Evolutionary conservation across 495 filamentous ascomycete species (phyloP).

Genomic region (Xylaria flabelliformis): DNA sequence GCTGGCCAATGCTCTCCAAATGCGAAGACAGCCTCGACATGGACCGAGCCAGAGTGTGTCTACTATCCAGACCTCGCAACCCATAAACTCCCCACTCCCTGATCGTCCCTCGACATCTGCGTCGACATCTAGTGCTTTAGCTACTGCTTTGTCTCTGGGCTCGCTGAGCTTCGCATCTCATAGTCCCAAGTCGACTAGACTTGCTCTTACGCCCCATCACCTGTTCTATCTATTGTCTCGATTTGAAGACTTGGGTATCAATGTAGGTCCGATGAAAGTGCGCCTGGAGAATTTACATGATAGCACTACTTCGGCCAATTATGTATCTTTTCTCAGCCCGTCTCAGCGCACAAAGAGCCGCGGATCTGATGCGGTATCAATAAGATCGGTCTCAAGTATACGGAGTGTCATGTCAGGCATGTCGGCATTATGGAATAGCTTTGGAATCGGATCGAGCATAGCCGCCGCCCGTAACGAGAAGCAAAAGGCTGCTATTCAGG

Average conservation of each 20-base stretch:
- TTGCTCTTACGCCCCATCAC: conserved; percentile 96
- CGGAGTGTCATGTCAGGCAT: conserved; percentile 97
- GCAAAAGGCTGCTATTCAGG: conserved; percentile 81
- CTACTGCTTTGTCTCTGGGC: conserved; percentile 84
- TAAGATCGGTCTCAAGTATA: conserved; percentile 94
- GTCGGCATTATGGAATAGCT: conserved; percentile 87
- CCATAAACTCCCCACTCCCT: conserved; percentile 54
- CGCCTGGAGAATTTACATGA: conserved; percentile 93
- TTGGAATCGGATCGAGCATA: conserved; percentile 77
- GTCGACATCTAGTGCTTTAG: conserved; percentile 74
- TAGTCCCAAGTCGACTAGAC: conserved; percentile 83
- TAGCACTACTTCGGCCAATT: conserved; percentile 82
- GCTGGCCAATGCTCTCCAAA: conserved; percentile 91
- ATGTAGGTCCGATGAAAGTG: conserved; percentile 94
- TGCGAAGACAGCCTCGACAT: conserved; percentile 75
- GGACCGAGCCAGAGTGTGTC: conserved; percentile 62
- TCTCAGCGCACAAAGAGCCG: conserved; percentile 75
- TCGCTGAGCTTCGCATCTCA: conserved; percentile 83
- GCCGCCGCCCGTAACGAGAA: conserved; percentile 80
- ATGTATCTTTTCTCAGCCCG: conserved; percentile 93
- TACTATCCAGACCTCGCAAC: conserved; percentile 54
- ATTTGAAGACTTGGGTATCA: conserved; percentile 89
- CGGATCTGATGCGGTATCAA: conserved; percentile 83
- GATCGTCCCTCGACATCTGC: conserved; percentile 64
- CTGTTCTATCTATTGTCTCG: conserved; percentile 94